Evolutionary conservation across 2,329 filamentous ascomycete genomes (phyloP).

Genomic region (Fonsecaea nubica): DNA sequence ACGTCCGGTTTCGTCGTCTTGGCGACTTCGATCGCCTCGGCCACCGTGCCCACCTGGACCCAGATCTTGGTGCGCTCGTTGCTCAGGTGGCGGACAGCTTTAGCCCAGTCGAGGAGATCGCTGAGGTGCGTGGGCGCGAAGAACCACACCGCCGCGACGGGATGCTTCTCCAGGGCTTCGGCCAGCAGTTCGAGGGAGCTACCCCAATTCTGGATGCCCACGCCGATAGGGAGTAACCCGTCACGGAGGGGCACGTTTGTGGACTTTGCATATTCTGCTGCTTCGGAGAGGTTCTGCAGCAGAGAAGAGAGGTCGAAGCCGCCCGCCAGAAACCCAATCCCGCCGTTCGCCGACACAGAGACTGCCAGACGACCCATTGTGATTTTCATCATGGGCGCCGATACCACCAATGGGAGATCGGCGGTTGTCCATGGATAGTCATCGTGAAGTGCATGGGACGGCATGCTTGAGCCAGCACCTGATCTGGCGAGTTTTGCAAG

Average conservation of each 20-base stretch:
- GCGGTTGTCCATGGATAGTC: conserved; percentile 64
- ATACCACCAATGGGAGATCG: conserved; percentile 61
- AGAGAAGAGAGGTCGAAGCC: conserved; percentile 56
- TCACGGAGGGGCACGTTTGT: conserved; percentile 24
- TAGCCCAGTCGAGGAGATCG: conserved; percentile 54
- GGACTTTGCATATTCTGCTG: conserved; percentile 40
- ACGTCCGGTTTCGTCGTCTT: conserved; percentile 53
- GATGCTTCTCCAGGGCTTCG: conserved; percentile 43
- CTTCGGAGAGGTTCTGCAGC: conserved; percentile 43
- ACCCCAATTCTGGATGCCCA: conserved; percentile 52
- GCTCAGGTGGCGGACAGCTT: conserved; percentile 50
- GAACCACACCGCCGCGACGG: conserved; percentile 50
- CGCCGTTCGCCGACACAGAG: conserved; percentile 63
- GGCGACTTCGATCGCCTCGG: conserved; percentile 55
- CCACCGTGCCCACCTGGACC: conserved; percentile 60
- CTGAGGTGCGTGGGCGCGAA: conserved; percentile 46
- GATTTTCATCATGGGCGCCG: conserved; percentile 74
- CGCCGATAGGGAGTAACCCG: conserved; percentile 47
- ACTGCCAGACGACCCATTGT: conserved; percentile 63
- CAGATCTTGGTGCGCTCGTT: conserved; percentile 55
- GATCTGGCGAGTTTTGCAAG: background rate
- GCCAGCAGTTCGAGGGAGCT: conserved; percentile 43
- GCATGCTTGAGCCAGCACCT: conserved; percentile 11
- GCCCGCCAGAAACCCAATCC: conserved; percentile 63
- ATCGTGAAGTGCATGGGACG: conserved; percentile 23